phyloP scores from a whole-genome alignment of 345 rosid genomes.

The Gossypium herbaceum region DNA sequence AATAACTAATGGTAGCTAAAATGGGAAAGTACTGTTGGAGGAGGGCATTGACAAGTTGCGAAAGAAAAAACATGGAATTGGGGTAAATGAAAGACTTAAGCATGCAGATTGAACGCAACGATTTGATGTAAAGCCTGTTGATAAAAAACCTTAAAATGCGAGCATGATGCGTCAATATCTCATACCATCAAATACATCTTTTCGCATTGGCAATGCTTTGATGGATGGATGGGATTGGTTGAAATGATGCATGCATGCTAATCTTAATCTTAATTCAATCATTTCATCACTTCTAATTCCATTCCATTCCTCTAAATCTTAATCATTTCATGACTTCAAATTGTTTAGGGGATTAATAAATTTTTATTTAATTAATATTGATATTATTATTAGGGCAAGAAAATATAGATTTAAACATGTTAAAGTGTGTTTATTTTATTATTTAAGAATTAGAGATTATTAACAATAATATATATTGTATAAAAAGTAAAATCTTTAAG shows the following conservation, averaged over 20 bases:
- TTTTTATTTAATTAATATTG: too few species aligned
- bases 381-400: too few species aligned
- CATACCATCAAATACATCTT: conserved; percentile 23
- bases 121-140: conserved; percentile 43
- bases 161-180: conserved; percentile 48
- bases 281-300: too few species aligned
- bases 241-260: conserved; percentile 44
- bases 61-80: neutral
- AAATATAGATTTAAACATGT: too few species aligned
- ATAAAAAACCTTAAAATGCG: conserved; percentile 30
- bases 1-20: neutral
- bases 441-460: too few species aligned
- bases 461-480: too few species aligned
- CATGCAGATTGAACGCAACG: conserved; percentile 24
- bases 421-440: accelerated
- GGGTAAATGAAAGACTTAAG: conserved; percentile 2
- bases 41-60: conserved; percentile 8
- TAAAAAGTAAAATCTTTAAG: too few species aligned
- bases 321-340: too few species aligned
- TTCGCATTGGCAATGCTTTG: conserved; percentile 24
- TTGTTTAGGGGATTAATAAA: too few species aligned
- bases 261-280: neutral
- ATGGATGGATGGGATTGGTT: conserved; percentile 37
- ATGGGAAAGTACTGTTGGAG: neutral
- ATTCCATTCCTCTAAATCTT: too few species aligned